Evolutionary conservation across 139 green algal species (phyloP).

Genomic region (Marvania coccoides): DNA sequence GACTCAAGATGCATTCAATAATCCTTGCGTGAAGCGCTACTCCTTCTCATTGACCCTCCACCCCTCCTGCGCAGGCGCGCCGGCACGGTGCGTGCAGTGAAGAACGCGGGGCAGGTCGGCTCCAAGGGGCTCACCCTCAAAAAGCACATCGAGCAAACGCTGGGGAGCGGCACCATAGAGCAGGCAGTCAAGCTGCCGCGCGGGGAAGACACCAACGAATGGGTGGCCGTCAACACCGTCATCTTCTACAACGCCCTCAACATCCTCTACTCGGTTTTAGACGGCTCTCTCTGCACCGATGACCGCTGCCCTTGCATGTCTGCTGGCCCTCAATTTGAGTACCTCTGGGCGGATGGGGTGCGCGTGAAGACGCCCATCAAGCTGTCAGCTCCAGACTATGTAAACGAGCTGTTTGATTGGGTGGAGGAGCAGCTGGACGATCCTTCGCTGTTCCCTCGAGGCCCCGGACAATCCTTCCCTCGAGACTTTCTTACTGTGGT

Average conservation of each 20-base stretch:
- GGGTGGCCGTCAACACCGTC: constrained; percentile 84
- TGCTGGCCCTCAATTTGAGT: constrained; percentile 95
- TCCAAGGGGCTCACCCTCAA: constrained; percentile 76
- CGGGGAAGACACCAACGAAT: constrained; percentile 81
- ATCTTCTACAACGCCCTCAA: constrained; percentile 97
- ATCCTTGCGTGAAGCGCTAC: neutral
- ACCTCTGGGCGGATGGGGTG: constrained; percentile 94
- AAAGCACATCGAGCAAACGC: constrained; percentile 83
- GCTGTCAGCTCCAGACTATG: constrained; percentile 88
- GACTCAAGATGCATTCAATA: too few species aligned
- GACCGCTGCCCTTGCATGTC: constrained; percentile 89
- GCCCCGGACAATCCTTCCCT: constrained; percentile 80
- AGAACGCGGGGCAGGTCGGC: constrained; percentile 8
- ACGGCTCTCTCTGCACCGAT: constrained; percentile 85
- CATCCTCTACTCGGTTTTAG: constrained; percentile 86
- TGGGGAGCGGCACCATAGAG: constrained; percentile 75
- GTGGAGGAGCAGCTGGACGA: constrained; percentile 94
- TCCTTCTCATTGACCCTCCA: neutral
- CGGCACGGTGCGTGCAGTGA: constrained; percentile 22
- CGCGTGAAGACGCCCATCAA: constrained; percentile 90
- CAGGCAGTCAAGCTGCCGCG: constrained; percentile 75
- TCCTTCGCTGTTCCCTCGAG: constrained; percentile 77
- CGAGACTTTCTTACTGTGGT: constrained; percentile 81
- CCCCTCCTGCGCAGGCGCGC: constrained; percentile 4
- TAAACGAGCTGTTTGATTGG: constrained; percentile 95